Base-by-base conservation (phyloP, 345 rosid genomes). In the Alliaria petiolata region DNA sequence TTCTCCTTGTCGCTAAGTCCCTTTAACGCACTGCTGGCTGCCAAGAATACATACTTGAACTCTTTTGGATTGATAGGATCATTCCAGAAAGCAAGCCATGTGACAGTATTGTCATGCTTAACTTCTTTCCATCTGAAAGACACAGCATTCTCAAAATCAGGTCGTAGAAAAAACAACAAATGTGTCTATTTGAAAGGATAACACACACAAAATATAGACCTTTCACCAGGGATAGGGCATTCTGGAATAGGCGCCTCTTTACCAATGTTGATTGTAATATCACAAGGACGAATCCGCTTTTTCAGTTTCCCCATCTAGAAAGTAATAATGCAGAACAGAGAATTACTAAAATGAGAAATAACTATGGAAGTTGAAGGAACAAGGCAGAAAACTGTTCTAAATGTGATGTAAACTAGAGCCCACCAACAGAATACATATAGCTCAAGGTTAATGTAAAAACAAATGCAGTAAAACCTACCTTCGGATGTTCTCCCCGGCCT, bases 401-500 rank as follows among this genome's bases (percentile, higher is more conserved):
- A 11, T 30, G 45, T 49, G 45, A 73, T 56, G 38, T 44, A 28
- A 47, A 44, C 43, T 46, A 16, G 16, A 71, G 8, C 19, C 35
- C 16, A 51, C 61, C 34, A 62, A 53, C 56, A 71, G 39, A 43
- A 71, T 26, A 50, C 17, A 12, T 15, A 53, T 16, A 52, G 36
- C 11, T 20, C 59, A 65, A 39, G 60, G 71, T 65, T 45, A 14
- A 34, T 44, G 56, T 12, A 53, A 26, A n/a, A 54, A 33, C 34
- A 30, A 71, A 31, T 4, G 47, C 42, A 34, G 65, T 40, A 78
- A 47, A 22, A 36, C 30, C 38, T 28, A 90, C 99, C 97, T 95
- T 95, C 33, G 99, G 99, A 82, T 95, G 99, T 80, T 95, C 99
- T 77, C 99, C 99, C 13, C 99, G 95, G 59, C 99, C 99, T 76